These are phyloP conservation scores for Colletotrichum costaricense DNA, from an alignment of 2,329 filamentous ascomycete species.

Conservation along the genomic window DNA sequence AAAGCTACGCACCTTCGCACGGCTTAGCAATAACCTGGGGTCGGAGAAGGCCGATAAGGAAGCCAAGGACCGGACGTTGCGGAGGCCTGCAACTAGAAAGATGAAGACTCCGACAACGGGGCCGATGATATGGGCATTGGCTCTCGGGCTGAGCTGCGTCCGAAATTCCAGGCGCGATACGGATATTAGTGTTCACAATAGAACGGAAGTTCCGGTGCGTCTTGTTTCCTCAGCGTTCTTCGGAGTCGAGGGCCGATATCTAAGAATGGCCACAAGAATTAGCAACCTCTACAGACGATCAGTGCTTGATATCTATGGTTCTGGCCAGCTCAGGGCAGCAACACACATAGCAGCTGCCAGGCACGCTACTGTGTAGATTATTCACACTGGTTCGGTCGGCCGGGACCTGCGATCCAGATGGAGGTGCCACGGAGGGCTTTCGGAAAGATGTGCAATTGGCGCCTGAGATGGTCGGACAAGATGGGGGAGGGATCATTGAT, in stretches of 20 bases:
- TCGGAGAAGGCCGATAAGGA: conserved; percentile 15
- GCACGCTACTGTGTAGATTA: neutral
- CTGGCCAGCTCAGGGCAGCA: neutral
- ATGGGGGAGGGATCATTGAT: neutral
- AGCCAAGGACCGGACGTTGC: neutral
- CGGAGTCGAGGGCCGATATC: neutral
- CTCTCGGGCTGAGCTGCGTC: neutral
- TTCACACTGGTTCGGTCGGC: conserved; percentile 2
- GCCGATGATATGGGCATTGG: neutral
- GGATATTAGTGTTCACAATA: neutral
- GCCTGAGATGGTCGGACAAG: neutral
- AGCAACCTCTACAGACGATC: neutral
- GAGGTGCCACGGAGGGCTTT: conserved; percentile 22
- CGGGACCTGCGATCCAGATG: conserved; percentile 1
- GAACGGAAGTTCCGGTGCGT: neutral
- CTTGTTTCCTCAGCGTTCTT: neutral
- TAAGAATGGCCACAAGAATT: neutral
- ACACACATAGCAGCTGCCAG: neutral
- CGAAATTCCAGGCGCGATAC: neutral
- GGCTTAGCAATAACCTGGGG: neutral
- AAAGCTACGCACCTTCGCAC: neutral
- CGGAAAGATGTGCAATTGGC: conserved; percentile 3
- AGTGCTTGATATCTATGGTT: neutral
- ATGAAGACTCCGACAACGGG: neutral
- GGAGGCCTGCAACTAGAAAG: neutral